Evolutionary conservation across 2,329 filamentous ascomycete genomes (phyloP), one percentile per base, ranked within the genome.

Genomic region (Lasiodiplodia sp.): DNA sequence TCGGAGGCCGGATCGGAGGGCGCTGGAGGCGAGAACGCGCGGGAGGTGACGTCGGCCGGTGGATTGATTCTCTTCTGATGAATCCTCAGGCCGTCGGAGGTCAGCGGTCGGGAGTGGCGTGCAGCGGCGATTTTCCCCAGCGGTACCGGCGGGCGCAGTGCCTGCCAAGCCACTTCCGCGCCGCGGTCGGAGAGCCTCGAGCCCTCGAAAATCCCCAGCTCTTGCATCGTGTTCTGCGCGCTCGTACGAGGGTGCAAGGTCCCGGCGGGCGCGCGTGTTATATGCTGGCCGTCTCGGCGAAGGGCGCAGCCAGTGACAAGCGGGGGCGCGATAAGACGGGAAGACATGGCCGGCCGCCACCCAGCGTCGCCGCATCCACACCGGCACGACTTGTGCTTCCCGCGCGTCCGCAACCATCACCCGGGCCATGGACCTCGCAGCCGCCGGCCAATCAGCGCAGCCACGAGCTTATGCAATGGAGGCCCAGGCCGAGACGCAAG

Each of bases 261-360:
- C 21, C 49, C 6, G 52, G 53, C 38, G 37, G 21, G 34, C 23
- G 57, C 57, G 23, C 5, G 23, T 23, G 40, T 21, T 62, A 62
- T 62, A 62, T 49, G 58, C 58, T 31, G 58, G n/a, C 44, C 16
- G 60, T 10, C n/a, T 23, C 25, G 44, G 60, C 60, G 12, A 14
- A 51, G 44, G 60, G 60, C 60, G 60, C 21, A 31, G 18, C 38
- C 31, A 47, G 23, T 37, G 60, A 52, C 60, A 64, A 25, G 60
- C 44, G 58, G 58, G 31, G 58, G 18, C 58, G 25, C 18, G 58
- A 63, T 63, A 63, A 52, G 44, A n/a, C 3, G 18, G 28, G 60
- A 64, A 52, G 60, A 52, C 28, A 47, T 64, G 60, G 60, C 60
- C 60, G 60, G 44, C 21, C n/a, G 60, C 25, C 60, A 40, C 60